Base-by-base conservation (phyloP, 2,329 filamentous ascomycete genomes). In the Sphaceloma murrayae region DNA sequence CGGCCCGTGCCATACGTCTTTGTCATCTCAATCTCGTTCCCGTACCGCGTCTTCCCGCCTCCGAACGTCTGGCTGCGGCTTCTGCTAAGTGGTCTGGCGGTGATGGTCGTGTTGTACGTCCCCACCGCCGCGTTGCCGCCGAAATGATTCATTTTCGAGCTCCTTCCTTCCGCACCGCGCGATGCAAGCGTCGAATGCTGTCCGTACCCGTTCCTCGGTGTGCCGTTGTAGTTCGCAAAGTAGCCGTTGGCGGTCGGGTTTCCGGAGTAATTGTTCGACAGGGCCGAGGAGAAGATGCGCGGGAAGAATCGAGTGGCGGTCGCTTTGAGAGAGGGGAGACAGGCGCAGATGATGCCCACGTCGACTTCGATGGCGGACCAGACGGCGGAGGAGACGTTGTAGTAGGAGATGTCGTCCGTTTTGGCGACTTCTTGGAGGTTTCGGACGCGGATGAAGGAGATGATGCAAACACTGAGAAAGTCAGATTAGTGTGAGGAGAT, bases 281-380 rank as follows among this genome's bases (percentile, higher is more conserved):
- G 13, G 24, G 26, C 14, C 11, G 16, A 22, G 29, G 16, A 16
- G 40, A 43, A 43, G 30, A 43, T 27, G 11, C 40, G 16, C 24
- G 47, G 14, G 39, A 46, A 18, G 33, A 46, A 17, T 31, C 47
- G 33, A 29, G 47, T 46, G 2, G 46, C 36, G 36, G 42, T 43
- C 10, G 47, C 38, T 36, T 45, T 62, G 2, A 51, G 43, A 13
- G 36, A 40, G 7, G 49, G 48, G 3, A 51, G 46, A 17, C 49
- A 48, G 30, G 49, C 49, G 26, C 49, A 51, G 18, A 49, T 46
- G 43, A 51, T 50, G 16, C 48, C 40, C 11, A 48, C 43, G 21
- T 50, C 43, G 24, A 45, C 39, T 14, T 51, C 49, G 38, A 51
- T 46, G 13, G 33, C 43, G 19, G 45, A 48, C 49, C 49, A 51